Base-by-base conservation (phyloP, 176 grass and related monocot species). In the Metroxylon sagu region DNA sequence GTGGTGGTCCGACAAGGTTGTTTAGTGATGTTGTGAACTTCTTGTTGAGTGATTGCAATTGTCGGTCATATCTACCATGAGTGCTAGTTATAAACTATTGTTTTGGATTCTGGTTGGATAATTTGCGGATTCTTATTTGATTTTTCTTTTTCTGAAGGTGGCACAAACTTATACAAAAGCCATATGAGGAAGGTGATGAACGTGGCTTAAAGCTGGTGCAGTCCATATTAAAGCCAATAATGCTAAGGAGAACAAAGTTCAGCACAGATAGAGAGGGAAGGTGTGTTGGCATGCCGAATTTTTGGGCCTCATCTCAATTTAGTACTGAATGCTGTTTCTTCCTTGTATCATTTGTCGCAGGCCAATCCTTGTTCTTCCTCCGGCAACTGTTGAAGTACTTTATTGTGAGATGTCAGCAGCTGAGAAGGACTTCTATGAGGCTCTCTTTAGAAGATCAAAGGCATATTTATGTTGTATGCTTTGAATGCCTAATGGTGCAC, bases 351-450 rank as follows among this genome's bases (percentile, higher is more conserved):
- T 69, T 73, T 87, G 17, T 29, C 74, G 62, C 65, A 96, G 92
- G 74, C 92, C 86, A 71, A 96, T 96, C 50, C 75, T 96, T 75
- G 65, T 70, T 67, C 79, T 96, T 62, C 92, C 92, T 59, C 92
- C 92, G 48, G 92, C 63, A 30, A 87, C 90, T 73, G 68, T 86
- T 64, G 83, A 96, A 82, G 92, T 96, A 26, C 66, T 88, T 74
- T 96, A 96, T 51, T 96, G 87, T 70, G 77, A 88, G 82, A 61
- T 88, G 61, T 96, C 92, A 67, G 86, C 84, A 75, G 19, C 80
- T 28, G 92, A 96, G 75, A 90, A 88, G 76, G 92, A 96, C 79
- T 96, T 96, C 59, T 96, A 96, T 56, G 87, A 97, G 57, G 92
- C 92, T 70, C 65, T 97, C 29, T 97, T 88, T 76, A 66, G 18